Evolutionary conservation across 768 basidiomycete species (phyloP), one percentile per base, ranked within the genome.

Genomic region (Basidioascus undulatus): DNA sequence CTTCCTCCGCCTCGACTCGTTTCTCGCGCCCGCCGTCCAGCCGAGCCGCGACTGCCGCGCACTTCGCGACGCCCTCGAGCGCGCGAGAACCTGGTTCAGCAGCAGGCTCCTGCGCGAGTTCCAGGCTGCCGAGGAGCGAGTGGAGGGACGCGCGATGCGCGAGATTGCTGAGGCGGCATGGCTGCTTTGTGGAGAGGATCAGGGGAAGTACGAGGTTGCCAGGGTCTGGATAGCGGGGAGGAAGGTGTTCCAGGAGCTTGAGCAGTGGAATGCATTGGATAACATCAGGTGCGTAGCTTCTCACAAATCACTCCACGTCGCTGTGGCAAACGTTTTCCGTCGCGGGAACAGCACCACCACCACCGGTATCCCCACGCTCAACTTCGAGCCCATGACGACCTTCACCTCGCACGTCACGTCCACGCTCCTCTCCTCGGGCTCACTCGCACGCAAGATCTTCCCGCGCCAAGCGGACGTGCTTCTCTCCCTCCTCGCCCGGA

Each of bases 341-440:
- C 6, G 24, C 18, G 34, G 13, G 40, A 43, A 44, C 27, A 47
- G 15, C 6, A 0, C 9, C n/a, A 36, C 41, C 58, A 58, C 16
- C 59, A 58, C 39, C 47, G 52, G 20, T 48, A 49, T n/a, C 45
- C 49, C 5, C 26, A 60, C 62, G 31, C 66, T 96, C 26, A 73
- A 81, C 54, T 94, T 98, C 54, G 75, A 74, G 20, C 70, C 89
- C 2, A 96, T 98, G 92, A 83, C 89, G 54, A 67, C 62, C 18
- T 96, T 87, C 59, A 84, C 96, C 63, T 61, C 62, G 1, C 65
- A 66, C 32, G 63, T 86, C 10, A 53, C 87, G 6, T 54, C 59
- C 7, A 65, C 76, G 4, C 65, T 94, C 16, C 54, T 60, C 3
- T 71, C 75, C 31, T 75, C 94, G 46, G 87, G 86, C 1, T 63